Evolutionary conservation across 2,329 filamentous ascomycete genomes (phyloP).

Genomic region (Sphaceloma murrayae): DNA sequence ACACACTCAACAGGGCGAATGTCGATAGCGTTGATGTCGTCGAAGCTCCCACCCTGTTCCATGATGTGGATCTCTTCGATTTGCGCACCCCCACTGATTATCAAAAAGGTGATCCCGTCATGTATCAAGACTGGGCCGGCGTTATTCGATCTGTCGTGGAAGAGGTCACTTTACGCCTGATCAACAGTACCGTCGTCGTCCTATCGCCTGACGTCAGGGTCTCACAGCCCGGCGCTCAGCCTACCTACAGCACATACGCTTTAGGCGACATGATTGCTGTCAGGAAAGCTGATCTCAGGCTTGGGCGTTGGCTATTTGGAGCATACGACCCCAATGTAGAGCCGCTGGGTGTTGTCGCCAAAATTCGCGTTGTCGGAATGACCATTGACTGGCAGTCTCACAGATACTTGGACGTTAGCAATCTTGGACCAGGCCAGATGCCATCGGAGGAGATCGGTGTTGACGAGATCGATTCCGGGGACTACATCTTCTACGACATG

Average conservation of each 20-base stretch:
- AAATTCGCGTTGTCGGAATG: slow-evolving; percentile 38
- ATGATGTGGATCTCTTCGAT: slow-evolving; percentile 27
- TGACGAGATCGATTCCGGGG: slow-evolving; percentile 35
- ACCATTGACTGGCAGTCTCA: slow-evolving; percentile 46
- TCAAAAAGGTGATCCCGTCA: slow-evolving; percentile 42
- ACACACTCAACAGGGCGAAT: slow-evolving; percentile 2
- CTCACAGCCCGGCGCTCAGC: slow-evolving; percentile 21
- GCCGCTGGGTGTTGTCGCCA: slow-evolving; percentile 45
- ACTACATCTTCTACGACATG: slow-evolving; percentile 37
- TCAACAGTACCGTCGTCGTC: slow-evolving; percentile 46
- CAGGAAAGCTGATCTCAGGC: slow-evolving; percentile 42
- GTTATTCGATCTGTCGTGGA: slow-evolving; percentile 41
- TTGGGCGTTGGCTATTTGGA: slow-evolving; percentile 45
- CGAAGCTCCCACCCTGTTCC: slow-evolving; percentile 17
- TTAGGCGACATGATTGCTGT: slow-evolving; percentile 44
- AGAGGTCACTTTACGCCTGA: slow-evolving; percentile 42
- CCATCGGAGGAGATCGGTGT: slow-evolving; percentile 24
- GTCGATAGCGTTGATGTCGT: slow-evolving; percentile 8
- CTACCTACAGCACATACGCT: slow-evolving; percentile 30
- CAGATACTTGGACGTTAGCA: not conserved
- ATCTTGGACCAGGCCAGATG: not conserved
- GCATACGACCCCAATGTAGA: slow-evolving; percentile 41
- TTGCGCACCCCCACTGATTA: slow-evolving; percentile 30
- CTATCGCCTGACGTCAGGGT: slow-evolving; percentile 38
- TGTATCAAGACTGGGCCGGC: slow-evolving; percentile 49